phyloP scores from a whole-genome alignment of 1,284 basidiomycete species.

The Anthracocystis walkeri region DNA sequence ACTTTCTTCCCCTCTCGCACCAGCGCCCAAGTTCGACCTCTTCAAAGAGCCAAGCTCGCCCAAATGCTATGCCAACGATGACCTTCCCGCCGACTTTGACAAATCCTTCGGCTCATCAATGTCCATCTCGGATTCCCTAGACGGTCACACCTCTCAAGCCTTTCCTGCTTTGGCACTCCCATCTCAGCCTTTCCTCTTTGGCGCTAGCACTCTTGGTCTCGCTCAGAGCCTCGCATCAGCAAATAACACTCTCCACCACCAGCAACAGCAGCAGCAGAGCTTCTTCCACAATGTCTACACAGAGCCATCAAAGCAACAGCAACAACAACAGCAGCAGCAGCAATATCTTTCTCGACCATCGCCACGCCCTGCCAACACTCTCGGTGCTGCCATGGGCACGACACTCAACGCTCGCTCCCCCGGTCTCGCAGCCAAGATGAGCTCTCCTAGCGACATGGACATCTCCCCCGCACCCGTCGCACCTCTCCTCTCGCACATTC shows the following conservation, averaged over 20 bases:
- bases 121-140: conserved; percentile 65
- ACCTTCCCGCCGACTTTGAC: conserved; percentile 63
- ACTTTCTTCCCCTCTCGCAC: conserved; percentile 45
- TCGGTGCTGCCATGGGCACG: conserved; percentile 61
- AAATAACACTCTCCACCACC: conserved; percentile 15
- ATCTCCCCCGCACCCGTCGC: conserved; percentile 54
- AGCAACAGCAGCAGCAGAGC: conserved; percentile 27
- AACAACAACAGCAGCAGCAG: conserved; percentile 5
- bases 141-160: conserved; percentile 36
- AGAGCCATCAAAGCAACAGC: conserved; percentile 31
- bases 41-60: conserved; percentile 55
- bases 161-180: conserved; percentile 13
- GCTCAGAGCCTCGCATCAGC: conserved; percentile 26
- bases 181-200: conserved; percentile 26
- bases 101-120: conserved; percentile 68
- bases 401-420: conserved; percentile 54
- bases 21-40: conserved; percentile 42
- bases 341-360: conserved; percentile 14
- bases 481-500: conserved; percentile 5
- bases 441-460: conserved; percentile 65
- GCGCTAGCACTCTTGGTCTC: conserved; percentile 24
- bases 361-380: conserved; percentile 18
- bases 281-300: conserved; percentile 17
- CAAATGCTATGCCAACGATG: conserved; percentile 44
- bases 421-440: conserved; percentile 59